Base-by-base conservation (phyloP, 2,329 filamentous ascomycete species). In the Plectosphaerella plurivora region DNA sequence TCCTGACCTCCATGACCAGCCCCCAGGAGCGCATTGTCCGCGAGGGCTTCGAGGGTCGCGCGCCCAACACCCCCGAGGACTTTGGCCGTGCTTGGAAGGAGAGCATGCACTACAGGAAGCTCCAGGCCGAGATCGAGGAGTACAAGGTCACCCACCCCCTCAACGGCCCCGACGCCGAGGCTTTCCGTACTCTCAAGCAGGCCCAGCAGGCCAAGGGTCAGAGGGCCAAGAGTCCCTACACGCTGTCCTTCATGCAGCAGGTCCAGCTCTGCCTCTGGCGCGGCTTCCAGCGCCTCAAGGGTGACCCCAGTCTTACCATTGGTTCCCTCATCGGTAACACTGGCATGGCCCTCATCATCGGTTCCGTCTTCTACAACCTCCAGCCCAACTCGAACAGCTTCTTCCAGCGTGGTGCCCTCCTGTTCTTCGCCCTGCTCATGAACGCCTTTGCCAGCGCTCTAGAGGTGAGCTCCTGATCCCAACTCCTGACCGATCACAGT, bases 361-460 rank as follows among this genome's bases (percentile, higher is more conserved):
- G 87, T 50, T 87, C 85, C 57, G 86, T 96, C 59, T 96, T 94
- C 71, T 96, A 82, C 75, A 87, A 95, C 66, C 71, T 95, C 37
- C 67, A 79, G 25, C 63, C 76, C 1, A 77, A 74, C n/a, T 87
- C 89, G 0, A 63, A 68, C 16, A 90, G 86, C 62, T 95, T 96
- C 75, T 95, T 86, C 73, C 80, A 83, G 61, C 84, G 91, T 55
- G 89, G 88, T 58, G 86, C 88, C 45, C 77, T 96, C 22, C 75
- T 96, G 50, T 96, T 96, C 81, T 94, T 96, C 65, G 89, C 89
- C 59, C 85, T 91, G 63, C 75, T 96, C 55, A 85, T 94, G 74
- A 95, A 94, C 68, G 90, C 89, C 46, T 94, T 95, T 63, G 79
- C 86, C 56, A 88, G 84, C 65, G 87, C 88, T 52, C 79, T 94